Evolutionary conservation across 2,329 filamentous ascomycete genomes (phyloP).

Genomic region (Verticillium nonalfalfae): DNA sequence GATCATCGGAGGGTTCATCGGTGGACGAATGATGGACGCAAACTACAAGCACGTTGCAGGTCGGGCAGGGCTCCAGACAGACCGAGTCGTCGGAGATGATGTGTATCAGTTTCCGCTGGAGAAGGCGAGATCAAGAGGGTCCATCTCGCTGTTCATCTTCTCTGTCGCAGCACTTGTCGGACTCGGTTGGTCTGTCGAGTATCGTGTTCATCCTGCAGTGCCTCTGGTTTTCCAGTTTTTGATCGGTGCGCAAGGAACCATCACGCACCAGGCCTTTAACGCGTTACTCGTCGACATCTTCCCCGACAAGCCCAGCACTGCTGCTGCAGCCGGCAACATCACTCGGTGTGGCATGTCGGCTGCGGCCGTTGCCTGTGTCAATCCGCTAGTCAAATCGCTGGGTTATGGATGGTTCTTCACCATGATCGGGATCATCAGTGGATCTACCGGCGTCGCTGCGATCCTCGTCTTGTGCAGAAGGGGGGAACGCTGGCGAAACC

Average conservation of each 20-base stretch:
- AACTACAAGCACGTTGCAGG: neutral
- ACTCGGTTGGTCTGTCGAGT: neutral
- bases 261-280: neutral
- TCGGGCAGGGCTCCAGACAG: neutral
- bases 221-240: neutral
- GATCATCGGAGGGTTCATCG: neutral
- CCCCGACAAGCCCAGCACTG: neutral
- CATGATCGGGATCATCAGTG: no score
- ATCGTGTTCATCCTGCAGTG: neutral
- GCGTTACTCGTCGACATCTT: neutral
- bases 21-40: neutral
- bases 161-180: no score
- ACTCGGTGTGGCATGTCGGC: neutral
- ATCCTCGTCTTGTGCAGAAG: no score
- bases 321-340: neutral
- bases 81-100: neutral
- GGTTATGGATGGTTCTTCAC: neutral
- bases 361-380: neutral
- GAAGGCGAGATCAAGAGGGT: neutral
- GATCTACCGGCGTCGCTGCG: no score
- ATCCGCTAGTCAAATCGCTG: neutral
- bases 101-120: neutral
- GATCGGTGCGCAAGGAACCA: neutral
- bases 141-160: no score
- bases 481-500: no score